Evolutionary conservation across 805 yeast genomes (phyloP).

Genomic region (Myxozyma mucilagina): DNA sequence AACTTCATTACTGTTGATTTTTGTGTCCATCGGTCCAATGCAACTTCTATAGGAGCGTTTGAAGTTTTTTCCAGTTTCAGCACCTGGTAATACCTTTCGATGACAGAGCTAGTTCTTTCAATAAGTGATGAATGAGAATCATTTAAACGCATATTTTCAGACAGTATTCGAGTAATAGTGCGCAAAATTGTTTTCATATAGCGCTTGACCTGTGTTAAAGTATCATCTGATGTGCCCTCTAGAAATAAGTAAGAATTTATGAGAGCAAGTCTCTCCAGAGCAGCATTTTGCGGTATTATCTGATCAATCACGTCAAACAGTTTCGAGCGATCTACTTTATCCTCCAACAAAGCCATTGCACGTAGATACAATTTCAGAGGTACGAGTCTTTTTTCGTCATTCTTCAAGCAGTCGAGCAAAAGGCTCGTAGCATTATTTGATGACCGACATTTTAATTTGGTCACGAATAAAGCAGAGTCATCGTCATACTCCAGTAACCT

Average conservation of each 20-base stretch:
- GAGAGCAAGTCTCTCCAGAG: not conserved
- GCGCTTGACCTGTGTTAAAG: not conserved
- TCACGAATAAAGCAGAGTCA: not conserved
- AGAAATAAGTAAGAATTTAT: not conserved
- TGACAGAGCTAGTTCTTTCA: not conserved
- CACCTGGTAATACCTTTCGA: not conserved
- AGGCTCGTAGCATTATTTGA: not conserved
- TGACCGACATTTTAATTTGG: too few species aligned
- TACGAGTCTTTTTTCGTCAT: not conserved
- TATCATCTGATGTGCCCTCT: not conserved
- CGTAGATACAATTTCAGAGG: not conserved
- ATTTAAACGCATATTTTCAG: constrained; percentile 6
- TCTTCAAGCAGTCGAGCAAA: not conserved
- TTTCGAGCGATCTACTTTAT: not conserved
- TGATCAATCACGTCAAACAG: not conserved
- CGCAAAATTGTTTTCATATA: constrained; percentile 3
- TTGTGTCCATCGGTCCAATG: constrained; percentile 48
- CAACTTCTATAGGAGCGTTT: constrained; percentile 40
- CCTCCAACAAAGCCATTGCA: not conserved
- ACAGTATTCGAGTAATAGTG: constrained; percentile 11
- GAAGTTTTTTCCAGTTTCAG: constrained; percentile 14
- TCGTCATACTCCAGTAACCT: not conserved
- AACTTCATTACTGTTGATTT: constrained; percentile 49
- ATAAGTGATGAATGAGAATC: not conserved
- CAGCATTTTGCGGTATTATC: not conserved